Evolutionary conservation across 495 filamentous ascomycete genomes (phyloP), one percentile per base, ranked within the genome.

Genomic region (Neurospora sp.): DNA sequence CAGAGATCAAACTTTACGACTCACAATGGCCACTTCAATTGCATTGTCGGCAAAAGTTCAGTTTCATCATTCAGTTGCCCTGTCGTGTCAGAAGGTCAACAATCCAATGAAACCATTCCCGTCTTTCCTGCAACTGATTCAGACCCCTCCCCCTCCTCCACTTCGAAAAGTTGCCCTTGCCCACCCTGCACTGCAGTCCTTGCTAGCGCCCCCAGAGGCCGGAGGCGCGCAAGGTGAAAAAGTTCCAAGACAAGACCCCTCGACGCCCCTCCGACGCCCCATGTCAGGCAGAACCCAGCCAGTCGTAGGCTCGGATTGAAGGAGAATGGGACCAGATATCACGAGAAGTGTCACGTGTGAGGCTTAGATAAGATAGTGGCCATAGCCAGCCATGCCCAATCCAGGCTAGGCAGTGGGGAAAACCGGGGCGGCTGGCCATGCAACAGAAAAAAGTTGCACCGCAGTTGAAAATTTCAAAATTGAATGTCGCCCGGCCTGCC

Each of bases 401-500:
- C 53, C 53, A 61, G 53, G 53, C 27, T 61, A 61, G 53, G 1
- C 22, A 6, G 53, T 61, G 53, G 53, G 53, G 53, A 71, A 59
- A 73, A 73, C 69, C 40, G 53, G 53, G 27, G 53, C 53, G 53
- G 53, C 18, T 61, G 53, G 53, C 53, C 53, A 61, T 61, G 53
- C 27, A 61, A 31, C 53, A 61, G 53, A 78, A 77, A 77, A 77
- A 76, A 76, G 75, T 80, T 78, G 53, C 76, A 75, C 75, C 73
- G 75, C 75, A 77, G 53, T 73, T 74, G 74, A 80, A 81, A 79
- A 76, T 75, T 81, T 77, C 76, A 71, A 74, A 76, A 75, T 72
- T 77, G 75, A 76, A 78, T 6, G 74, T 73, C 71, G 40, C 59
- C 35, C 69, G 39, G 44, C 73, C 73, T 74, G 75, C 69, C 53